A percentile compares a stretch with the other conserved stretches of the same genome.
Conservation (phyloP, 1,284 basidiomycete species). For the Cutaneotrichosporon sp. region DNA sequence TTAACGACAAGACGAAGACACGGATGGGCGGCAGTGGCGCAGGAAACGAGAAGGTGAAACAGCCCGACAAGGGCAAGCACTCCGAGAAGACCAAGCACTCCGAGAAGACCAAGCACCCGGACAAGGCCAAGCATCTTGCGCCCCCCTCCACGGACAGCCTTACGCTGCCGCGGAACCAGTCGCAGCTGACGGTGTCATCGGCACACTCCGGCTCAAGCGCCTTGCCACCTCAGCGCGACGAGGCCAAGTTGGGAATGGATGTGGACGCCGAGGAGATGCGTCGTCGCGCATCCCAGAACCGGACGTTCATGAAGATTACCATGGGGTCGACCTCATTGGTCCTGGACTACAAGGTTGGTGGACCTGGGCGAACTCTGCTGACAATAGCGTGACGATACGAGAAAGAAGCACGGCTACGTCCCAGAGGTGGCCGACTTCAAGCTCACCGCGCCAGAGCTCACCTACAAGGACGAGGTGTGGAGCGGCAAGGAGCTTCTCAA, state of each 20-base stretch:
- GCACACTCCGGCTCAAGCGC: neutral
- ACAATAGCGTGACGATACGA: slow-evolving; percentile 52
- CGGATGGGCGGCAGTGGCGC: slow-evolving; percentile 6
- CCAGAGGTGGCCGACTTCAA: slow-evolving; percentile 57
- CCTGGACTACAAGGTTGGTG: slow-evolving; percentile 57
- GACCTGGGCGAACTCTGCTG: neutral
- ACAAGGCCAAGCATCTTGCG: too few relatives aligned
- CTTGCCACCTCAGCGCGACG: slow-evolving; percentile 32
- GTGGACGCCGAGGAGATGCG: slow-evolving; percentile 54
- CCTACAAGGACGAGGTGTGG: slow-evolving; percentile 85
- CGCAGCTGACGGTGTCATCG: slow-evolving; percentile 1
- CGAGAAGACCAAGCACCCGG: neutral
- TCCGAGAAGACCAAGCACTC: neutral
- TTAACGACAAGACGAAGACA: slow-evolving; percentile 43
- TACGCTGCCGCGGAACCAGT: neutral
- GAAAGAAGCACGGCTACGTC: slow-evolving; percentile 52
- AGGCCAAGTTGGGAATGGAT: slow-evolving; percentile 4
- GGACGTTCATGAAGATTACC: slow-evolving; percentile 77
- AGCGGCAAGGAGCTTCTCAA: slow-evolving; percentile 81
- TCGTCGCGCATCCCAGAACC: slow-evolving; percentile 54
- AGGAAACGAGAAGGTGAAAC: neutral
- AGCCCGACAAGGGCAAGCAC: neutral
- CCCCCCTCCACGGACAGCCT: neutral
- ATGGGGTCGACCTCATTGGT: slow-evolving; percentile 62
- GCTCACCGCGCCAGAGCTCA: slow-evolving; percentile 60